Base-by-base conservation (phyloP, 345 rosid genomes). In the Dovyalis caffra region DNA sequence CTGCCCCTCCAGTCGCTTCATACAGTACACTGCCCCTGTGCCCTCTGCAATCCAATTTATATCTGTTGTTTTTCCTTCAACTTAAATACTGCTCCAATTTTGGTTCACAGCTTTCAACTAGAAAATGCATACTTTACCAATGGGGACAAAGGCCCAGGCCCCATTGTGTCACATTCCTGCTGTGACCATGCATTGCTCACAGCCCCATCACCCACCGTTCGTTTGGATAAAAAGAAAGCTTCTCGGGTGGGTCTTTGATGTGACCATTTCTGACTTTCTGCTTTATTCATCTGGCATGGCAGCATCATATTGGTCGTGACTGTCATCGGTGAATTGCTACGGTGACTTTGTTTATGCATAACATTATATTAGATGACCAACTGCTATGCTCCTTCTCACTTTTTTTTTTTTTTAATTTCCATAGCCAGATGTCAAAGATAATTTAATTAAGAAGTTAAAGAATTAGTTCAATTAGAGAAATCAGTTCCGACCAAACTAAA, bases 1-100 rank as follows among this genome's bases (percentile, higher is more conserved):
- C 85, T 78, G 82, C 69, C 71, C 81, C 64, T 82, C 76, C 87
- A 80, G 89, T 86, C 89, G 80, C 80, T 80, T 82, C 87, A 80
- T 72, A 76, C 87, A 78, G 85, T 74, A 80, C 85, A 40, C 53
- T 74, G 74, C 70, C 20, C 66, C 85, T 81, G 78, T 77, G 82
- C 73, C 71, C 78, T 64, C 85, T 76, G 83, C 83, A 51, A 79
- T 80, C 83, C 73, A 73, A 83, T 76, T 77, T 79, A 77, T 29
- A 75, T 62, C 76, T 49, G 34, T 65, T 77, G 70, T 73, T 82
- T 79, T 70, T 69, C 40, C 28, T 53, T 67, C 34, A 74, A 78
- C 76, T 72, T 78, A 73, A 80, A 61, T 70, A 70, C 71, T 68
- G 78, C 72, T 74, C 80, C 83, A 78, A 31, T 66, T 68, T n/a